A percentile compares a stretch with the other conserved stretches of the same genome.
phyloP scores from a whole-genome alignment of 1,139 yeast species.

The Pichia sp. region DNA sequence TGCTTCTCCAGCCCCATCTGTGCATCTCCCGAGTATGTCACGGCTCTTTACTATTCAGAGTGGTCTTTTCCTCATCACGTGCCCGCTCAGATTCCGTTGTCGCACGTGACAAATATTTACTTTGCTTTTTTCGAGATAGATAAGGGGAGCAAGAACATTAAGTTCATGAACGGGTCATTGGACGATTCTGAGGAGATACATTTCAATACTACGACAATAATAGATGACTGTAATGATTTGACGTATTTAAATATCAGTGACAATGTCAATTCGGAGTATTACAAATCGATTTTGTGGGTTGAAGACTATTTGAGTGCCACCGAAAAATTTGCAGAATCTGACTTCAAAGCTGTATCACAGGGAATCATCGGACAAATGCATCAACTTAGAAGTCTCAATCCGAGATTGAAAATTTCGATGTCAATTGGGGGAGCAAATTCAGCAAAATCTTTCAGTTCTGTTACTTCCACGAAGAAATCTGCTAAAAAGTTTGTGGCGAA shows the following conservation, averaged over 20 bases:
- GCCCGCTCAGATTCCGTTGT: constrained; percentile 62
- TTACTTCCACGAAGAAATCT: constrained; percentile 39
- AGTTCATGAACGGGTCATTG: constrained; percentile 16
- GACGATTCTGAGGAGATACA: constrained; percentile 17
- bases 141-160: constrained; percentile 42
- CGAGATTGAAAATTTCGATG: constrained; percentile 56
- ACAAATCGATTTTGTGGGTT: constrained; percentile 10
- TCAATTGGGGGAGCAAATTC: constrained; percentile 92
- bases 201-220: constrained; percentile 11
- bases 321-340: background rate
- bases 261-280: background rate
- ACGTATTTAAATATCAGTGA: background rate
- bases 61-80: constrained; percentile 78
- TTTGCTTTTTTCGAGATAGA: constrained; percentile 73
- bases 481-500: constrained; percentile 49
- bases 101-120: constrained; percentile 59
- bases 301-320: background rate
- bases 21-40: background rate
- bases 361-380: constrained; percentile 49
- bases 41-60: constrained; percentile 42
- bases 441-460: constrained; percentile 45
- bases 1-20: background rate
- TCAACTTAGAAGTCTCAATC: constrained; percentile 45
- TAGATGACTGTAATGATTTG: constrained; percentile 5
- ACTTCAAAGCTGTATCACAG: constrained; percentile 11